phyloP scores from a whole-genome alignment of 2,329 filamentous ascomycete genomes.

The Pseudogymnoascus sp. region DNA sequence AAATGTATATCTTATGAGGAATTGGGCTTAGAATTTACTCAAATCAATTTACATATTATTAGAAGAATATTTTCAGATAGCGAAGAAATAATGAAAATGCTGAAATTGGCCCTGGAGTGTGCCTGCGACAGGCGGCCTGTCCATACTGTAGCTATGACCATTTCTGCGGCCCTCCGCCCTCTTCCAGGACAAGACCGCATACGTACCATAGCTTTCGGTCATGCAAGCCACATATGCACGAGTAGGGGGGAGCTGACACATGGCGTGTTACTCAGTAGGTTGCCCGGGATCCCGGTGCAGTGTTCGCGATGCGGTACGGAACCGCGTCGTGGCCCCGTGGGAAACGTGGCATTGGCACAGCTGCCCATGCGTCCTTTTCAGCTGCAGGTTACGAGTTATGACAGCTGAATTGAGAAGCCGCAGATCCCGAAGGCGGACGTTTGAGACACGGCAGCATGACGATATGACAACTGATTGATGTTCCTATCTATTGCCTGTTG shows the following conservation, averaged over 20 bases:
- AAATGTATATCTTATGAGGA: neutral
- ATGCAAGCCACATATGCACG: neutral
- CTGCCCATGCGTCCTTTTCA: neutral
- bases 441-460: neutral
- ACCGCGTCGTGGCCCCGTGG: neutral
- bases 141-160: neutral
- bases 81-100: neutral
- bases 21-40: neutral
- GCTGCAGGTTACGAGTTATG: neutral
- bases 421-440: neutral
- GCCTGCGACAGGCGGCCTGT: neutral
- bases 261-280: neutral
- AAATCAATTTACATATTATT: neutral
- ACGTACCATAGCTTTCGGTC: neutral
- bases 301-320: neutral
- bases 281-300: neutral
- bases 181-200: neutral
- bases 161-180: neutral
- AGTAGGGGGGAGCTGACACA: conserved; percentile 4
- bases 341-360: neutral
- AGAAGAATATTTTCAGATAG: neutral
- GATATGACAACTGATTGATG: neutral
- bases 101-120: too few species aligned
- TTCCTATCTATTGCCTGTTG: neutral
- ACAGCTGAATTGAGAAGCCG: conserved; percentile 1